phyloP scores from a whole-genome alignment of 257 asterid species.

The Gentiana macrophylla region DNA sequence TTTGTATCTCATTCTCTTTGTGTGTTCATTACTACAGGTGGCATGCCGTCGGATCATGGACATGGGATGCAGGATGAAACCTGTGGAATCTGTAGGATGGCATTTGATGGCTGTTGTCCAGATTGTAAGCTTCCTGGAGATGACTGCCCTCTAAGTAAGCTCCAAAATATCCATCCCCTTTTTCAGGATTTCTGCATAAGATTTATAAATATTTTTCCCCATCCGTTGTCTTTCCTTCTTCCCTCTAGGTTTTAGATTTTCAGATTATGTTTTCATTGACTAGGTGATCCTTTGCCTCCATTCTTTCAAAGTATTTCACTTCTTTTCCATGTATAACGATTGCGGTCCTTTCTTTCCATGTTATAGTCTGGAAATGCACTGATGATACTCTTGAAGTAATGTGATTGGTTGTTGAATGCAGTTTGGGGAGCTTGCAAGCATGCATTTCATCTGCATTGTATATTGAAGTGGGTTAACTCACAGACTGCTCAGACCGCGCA shows the following conservation, averaged over 20 bases:
- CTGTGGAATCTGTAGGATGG: constrained; percentile 91
- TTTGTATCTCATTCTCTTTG: background rate
- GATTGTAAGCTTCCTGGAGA: constrained; percentile 91
- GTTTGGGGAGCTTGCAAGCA: constrained; percentile 88
- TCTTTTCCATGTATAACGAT: no score
- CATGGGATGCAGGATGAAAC: constrained; percentile 98
- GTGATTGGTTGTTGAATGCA: constrained; percentile 15
- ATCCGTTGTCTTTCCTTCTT: no score
- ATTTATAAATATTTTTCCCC: no score
- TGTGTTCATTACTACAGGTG: constrained; percentile 28
- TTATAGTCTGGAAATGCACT: no score
- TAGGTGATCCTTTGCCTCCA: no score
- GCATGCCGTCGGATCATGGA: constrained; percentile 94
- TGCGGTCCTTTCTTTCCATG: no score
- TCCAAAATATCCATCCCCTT: background rate
- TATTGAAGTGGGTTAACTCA: constrained; percentile 88
- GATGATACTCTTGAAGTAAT: no score
- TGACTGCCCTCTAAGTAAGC: constrained; percentile 81
- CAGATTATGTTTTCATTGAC: no score
- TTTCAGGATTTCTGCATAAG: no score
- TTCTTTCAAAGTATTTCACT: no score
- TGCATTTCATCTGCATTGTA: constrained; percentile 91
- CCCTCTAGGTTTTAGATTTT: no score
- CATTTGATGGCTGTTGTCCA: constrained; percentile 87
- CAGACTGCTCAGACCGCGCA: constrained; percentile 80